These are phyloP conservation scores for Geosmithia flava DNA, from an alignment of 2,329 filamentous ascomycete species.

Conservation along the genomic window DNA sequence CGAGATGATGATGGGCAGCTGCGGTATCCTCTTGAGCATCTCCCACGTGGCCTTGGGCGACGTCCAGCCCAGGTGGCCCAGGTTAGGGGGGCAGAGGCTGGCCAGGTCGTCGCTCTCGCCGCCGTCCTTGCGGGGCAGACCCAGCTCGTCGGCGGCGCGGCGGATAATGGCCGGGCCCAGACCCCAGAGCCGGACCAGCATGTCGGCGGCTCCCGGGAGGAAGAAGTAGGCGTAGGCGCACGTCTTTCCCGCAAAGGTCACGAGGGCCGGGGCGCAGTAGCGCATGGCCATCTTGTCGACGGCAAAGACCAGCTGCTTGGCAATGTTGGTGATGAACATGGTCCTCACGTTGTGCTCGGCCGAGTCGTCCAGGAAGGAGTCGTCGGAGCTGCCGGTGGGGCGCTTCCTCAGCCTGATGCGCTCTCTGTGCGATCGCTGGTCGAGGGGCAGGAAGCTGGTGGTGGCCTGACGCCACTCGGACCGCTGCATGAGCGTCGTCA, in stretches of 20 bases:
- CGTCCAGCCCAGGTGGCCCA: constrained; percentile 47
- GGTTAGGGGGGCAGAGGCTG: constrained; percentile 53
- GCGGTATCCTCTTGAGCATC: constrained; percentile 52
- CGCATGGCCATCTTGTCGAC: constrained; percentile 79
- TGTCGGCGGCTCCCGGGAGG: constrained; percentile 72
- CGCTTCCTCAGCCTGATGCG: constrained; percentile 29
- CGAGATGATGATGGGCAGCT: constrained; percentile 53
- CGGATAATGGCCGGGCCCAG: constrained; percentile 56
- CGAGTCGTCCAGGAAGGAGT: constrained; percentile 47
- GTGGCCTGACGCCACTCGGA: constrained; percentile 75
- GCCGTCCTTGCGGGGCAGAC: constrained; percentile 41
- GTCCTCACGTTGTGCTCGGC: constrained; percentile 82
- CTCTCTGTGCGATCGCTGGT: constrained; percentile 38
- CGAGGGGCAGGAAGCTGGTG: constrained; percentile 51
- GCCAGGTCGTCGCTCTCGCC: constrained; percentile 51
- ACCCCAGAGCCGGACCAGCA: constrained; percentile 72
- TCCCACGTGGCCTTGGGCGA: constrained; percentile 34
- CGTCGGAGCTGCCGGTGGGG: constrained; percentile 56
- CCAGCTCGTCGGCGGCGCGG: constrained; percentile 58
- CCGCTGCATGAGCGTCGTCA: constrained; percentile 74
- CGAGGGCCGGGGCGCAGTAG: constrained; percentile 51
- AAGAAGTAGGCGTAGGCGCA: constrained; percentile 93
- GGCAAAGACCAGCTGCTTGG: constrained; percentile 75
- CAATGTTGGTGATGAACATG: constrained; percentile 72
- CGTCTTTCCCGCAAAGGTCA: constrained; percentile 81